Percentiles rank a stretch among this genome's conserved stretches.
phyloP scores from a whole-genome alignment of 2,329 filamentous ascomycete species.

The Tolypocladium nubicola region DNA sequence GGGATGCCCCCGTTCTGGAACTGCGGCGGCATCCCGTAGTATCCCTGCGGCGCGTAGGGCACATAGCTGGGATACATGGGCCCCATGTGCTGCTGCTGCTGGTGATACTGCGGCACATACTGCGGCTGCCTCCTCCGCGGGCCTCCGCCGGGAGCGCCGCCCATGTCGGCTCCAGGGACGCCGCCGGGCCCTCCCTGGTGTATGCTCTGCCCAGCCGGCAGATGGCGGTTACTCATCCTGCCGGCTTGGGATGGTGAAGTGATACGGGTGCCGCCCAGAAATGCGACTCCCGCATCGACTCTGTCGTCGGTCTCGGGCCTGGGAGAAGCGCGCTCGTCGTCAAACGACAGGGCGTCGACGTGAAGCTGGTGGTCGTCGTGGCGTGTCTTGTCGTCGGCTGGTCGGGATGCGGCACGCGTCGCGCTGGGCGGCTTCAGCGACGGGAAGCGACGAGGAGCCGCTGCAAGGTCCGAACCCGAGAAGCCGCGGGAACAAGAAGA shows the following conservation, averaged over 20 bases:
- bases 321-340: background rate
- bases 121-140: constrained; percentile 26
- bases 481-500: background rate
- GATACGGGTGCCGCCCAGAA: constrained; percentile 21
- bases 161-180: constrained; percentile 23
- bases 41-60: constrained; percentile 33
- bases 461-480: background rate
- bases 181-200: constrained; percentile 28
- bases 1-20: constrained; percentile 43
- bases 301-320: constrained; percentile 6
- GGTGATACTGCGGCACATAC: constrained; percentile 26
- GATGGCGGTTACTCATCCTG: constrained; percentile 70
- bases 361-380: background rate
- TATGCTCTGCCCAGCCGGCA: constrained; percentile 64
- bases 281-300: constrained; percentile 21
- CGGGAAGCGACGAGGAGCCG: background rate
- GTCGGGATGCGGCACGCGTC: background rate
- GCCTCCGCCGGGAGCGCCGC: constrained; percentile 22
- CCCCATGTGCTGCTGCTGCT: constrained; percentile 30
- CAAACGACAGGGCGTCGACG: background rate
- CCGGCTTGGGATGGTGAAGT: constrained; percentile 45
- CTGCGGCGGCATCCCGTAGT: constrained; percentile 47
- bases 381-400: constrained; percentile 1
- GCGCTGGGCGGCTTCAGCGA: background rate
- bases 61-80: constrained; percentile 42